These are phyloP conservation scores for Citrus mangshanensis DNA, from an alignment of 345 rosid species.

Conservation along the genomic window DNA sequence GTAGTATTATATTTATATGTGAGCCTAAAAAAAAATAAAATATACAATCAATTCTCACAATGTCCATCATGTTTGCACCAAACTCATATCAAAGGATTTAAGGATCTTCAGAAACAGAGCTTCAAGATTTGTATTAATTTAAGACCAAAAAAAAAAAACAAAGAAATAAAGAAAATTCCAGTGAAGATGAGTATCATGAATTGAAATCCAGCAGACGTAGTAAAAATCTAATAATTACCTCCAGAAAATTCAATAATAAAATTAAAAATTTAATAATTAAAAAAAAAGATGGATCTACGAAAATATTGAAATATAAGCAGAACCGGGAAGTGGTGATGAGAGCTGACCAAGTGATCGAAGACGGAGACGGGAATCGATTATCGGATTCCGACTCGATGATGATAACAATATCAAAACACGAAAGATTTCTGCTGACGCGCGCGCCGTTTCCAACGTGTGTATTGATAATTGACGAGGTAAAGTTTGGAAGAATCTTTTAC, in stretches of 20 bases:
- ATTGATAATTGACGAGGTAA: not conserved
- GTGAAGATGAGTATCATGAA: not conserved
- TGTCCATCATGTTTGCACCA: not conserved
- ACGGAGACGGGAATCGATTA: not conserved
- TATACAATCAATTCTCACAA: not conserved
- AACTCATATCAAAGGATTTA: not conserved
- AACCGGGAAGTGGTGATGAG: not conserved
- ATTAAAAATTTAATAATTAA: not conserved
- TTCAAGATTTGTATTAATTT: not conserved
- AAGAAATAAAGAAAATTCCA: no score
- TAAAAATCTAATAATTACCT: not conserved
- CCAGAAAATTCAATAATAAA: not conserved
- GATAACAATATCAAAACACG: no score
- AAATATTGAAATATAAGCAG: no score
- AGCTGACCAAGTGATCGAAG: not conserved
- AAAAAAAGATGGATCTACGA: not conserved
- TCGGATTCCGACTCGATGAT: not conserved
- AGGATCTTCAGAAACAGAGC: not conserved
- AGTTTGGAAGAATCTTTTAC: no score
- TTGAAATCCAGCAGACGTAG: not conserved
- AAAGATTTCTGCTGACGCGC: not conserved
- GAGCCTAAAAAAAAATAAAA: not conserved
- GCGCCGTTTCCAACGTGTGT: not conserved
- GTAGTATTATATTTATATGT: not conserved
- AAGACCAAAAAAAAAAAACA: no score